A percentile compares a stretch with the other conserved stretches of the same genome.
phyloP scores from a whole-genome alignment of 2,329 filamentous ascomycete genomes.

The Neofusicoccum ribis region DNA sequence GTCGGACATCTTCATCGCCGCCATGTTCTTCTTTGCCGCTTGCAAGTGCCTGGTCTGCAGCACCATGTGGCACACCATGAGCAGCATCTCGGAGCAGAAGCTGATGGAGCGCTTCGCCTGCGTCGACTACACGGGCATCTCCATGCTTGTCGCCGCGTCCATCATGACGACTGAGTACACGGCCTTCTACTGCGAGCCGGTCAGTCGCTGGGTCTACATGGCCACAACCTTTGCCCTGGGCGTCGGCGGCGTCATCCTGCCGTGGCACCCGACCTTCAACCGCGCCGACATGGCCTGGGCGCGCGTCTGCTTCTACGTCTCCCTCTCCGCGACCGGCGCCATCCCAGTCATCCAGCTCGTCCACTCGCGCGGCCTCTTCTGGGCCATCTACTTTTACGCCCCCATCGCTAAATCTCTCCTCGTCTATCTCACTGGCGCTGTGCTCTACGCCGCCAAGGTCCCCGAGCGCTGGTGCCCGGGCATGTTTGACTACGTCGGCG shows the following conservation, averaged over 20 bases:
- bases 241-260: slow-evolving; percentile 82
- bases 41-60: slow-evolving; percentile 94
- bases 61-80: slow-evolving; percentile 98
- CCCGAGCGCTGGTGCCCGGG: slow-evolving; percentile 93
- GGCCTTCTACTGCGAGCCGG: slow-evolving; percentile 94
- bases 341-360: slow-evolving; percentile 83
- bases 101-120: slow-evolving; percentile 95
- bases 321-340: slow-evolving; percentile 84
- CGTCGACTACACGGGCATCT: slow-evolving; percentile 98
- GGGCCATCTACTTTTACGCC: slow-evolving; percentile 87
- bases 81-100: slow-evolving; percentile 85
- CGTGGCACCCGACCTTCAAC: slow-evolving; percentile 97
- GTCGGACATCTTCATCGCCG: slow-evolving; percentile 85
- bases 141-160: slow-evolving; percentile 86
- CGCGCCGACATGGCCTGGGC: slow-evolving; percentile 88
- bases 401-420: slow-evolving; percentile 80
- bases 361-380: slow-evolving; percentile 72
- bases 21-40: slow-evolving; percentile 93
- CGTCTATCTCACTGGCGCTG: slow-evolving; percentile 83
- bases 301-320: slow-evolving; percentile 87
- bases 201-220: slow-evolving; percentile 86
- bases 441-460: slow-evolving; percentile 86
- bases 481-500: slow-evolving; percentile 91
- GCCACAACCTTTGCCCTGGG: slow-evolving; percentile 76
- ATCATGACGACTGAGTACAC: slow-evolving; percentile 99